Evolutionary conservation across 164 flowering plant species (phyloP).

Genomic region (Chimonanthus salicifolius): DNA sequence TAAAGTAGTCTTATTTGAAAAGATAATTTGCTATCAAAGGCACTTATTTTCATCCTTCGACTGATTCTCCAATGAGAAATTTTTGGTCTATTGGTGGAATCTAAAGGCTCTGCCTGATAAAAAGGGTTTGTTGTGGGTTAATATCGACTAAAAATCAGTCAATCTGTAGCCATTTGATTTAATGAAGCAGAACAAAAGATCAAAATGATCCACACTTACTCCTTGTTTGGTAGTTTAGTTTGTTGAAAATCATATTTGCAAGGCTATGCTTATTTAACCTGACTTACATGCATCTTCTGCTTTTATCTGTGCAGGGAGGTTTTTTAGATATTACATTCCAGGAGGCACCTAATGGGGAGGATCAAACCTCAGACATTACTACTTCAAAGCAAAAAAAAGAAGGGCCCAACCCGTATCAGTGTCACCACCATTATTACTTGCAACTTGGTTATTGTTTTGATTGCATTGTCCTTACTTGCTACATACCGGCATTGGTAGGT

Average conservation of each 20-base stretch:
- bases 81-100: too few relatives aligned
- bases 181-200: too few relatives aligned
- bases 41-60: too few relatives aligned
- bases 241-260: neutral
- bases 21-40: too few relatives aligned
- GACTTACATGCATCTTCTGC: neutral
- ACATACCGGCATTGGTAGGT: slow-evolving; percentile 73
- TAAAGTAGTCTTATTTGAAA: too few relatives aligned
- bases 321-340: neutral
- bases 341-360: slow-evolving; percentile 47
- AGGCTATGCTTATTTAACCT: neutral
- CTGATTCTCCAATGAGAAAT: too few relatives aligned
- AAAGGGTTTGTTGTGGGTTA: too few relatives aligned
- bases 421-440: slow-evolving; percentile 47
- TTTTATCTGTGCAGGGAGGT: neutral
- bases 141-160: too few relatives aligned
- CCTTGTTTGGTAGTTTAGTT: neutral
- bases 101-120: too few relatives aligned
- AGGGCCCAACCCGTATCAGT: slow-evolving; percentile 58
- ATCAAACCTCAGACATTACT: slow-evolving; percentile 79
- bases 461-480: slow-evolving; percentile 51
- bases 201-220: too few relatives aligned
- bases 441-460: slow-evolving; percentile 39
- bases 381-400: slow-evolving; percentile 82
- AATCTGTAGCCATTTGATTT: too few relatives aligned